A percentile compares a stretch with the other conserved stretches of the same genome.
phyloP scores from a whole-genome alignment of 208 protist genomes.

The Leishmania tropica region DNA sequence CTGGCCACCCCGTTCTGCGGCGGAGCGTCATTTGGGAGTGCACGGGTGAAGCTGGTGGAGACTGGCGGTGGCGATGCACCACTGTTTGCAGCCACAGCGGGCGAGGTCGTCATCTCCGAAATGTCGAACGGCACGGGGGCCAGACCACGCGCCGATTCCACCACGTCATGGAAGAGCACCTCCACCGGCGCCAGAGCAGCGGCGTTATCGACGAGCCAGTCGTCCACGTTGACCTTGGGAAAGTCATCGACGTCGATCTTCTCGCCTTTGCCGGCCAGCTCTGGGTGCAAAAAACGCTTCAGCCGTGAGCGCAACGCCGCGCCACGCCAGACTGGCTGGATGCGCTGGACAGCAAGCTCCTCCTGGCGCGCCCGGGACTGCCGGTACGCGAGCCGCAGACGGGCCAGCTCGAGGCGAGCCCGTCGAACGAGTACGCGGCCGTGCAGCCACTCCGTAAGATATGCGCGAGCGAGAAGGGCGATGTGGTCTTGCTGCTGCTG shows the following conservation, averaged over 20 bases:
- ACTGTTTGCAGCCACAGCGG: no score
- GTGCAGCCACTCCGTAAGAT: constrained; percentile 26
- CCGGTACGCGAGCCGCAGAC: background rate
- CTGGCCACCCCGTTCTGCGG: background rate
- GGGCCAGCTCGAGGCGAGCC: constrained; percentile 6
- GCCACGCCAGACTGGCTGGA: constrained; percentile 88
- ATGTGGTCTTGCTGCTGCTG: constrained; percentile 13
- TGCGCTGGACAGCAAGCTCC: constrained; percentile 62
- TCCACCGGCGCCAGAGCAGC: constrained; percentile 24
- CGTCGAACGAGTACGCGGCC: constrained; percentile 15
- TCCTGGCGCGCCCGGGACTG: constrained; percentile 34
- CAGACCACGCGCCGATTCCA: constrained; percentile 28
- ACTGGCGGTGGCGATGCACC: background rate
- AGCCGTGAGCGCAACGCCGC: constrained; percentile 74
- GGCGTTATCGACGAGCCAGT: constrained; percentile 24
- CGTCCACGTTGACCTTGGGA: constrained; percentile 48
- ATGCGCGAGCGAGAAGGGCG: constrained; percentile 13
- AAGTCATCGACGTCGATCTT: constrained; percentile 49
- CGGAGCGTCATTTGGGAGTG: background rate
- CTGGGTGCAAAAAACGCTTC: constrained; percentile 44
- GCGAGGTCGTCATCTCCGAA: background rate
- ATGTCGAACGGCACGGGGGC: constrained; percentile 23
- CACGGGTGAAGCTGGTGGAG: background rate
- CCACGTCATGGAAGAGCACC: constrained; percentile 46
- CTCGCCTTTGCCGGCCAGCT: constrained; percentile 23